phyloP scores from a whole-genome alignment of 345 rosid species.

The Hypericum perforatum region DNA sequence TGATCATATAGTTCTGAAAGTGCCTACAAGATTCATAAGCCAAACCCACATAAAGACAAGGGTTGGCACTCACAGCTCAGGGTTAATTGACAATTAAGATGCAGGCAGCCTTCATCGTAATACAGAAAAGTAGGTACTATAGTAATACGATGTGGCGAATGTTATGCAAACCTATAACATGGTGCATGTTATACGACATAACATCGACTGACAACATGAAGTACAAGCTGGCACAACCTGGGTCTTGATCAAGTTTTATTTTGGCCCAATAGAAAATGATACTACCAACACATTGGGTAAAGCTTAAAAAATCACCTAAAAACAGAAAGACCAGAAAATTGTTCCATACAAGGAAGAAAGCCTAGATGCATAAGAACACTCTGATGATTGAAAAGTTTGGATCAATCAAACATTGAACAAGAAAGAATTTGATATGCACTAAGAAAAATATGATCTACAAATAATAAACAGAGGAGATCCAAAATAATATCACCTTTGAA shows the following conservation, averaged over 20 bases:
- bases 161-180: too few relatives aligned
- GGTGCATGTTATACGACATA: too few relatives aligned
- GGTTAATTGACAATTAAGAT: too few relatives aligned
- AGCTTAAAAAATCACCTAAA: background rate
- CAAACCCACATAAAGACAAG: background rate
- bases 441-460: background rate
- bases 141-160: too few relatives aligned
- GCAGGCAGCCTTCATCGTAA: too few relatives aligned
- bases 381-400: too few relatives aligned
- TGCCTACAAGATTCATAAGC: conserved; percentile 46
- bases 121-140: too few relatives aligned
- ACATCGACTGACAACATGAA: too few relatives aligned
- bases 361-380: background rate
- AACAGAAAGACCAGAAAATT: too few relatives aligned
- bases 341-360: too few relatives aligned
- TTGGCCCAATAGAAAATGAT: background rate
- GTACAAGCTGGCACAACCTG: too few relatives aligned
- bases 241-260: background rate
- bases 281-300: background rate
- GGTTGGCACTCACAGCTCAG: too few relatives aligned
- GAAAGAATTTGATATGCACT: background rate
- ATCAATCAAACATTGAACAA: background rate
- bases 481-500: conserved; percentile 56
- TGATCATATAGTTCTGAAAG: conserved; percentile 81
- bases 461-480: background rate